phyloP scores from a whole-genome alignment of 108 stramenopile species.

The Licmophora abbreviata region DNA sequence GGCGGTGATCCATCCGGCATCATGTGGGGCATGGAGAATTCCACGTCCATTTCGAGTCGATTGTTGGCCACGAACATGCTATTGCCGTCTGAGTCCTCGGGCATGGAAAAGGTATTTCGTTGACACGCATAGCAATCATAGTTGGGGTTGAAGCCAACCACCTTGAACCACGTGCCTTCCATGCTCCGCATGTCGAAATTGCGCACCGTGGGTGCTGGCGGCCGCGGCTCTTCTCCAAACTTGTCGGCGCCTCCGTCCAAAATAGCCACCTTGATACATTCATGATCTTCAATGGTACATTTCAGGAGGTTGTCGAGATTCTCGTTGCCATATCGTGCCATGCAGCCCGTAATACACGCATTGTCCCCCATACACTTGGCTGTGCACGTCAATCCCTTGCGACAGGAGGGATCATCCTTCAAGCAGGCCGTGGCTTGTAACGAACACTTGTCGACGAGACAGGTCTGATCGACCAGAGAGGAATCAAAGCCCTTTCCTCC shows the following conservation, averaged over 20 bases:
- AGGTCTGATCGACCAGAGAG: conserved; percentile 79
- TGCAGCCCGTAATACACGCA: conserved; percentile 93
- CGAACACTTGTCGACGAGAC: conserved; percentile 74
- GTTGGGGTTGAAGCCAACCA: conserved; percentile 92
- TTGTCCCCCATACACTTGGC: conserved; percentile 90
- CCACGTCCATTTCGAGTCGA: conserved; percentile 74
- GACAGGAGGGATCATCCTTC: conserved; percentile 74
- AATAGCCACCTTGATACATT: conserved; percentile 96
- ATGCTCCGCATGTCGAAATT: conserved; percentile 74
- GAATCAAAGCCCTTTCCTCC: conserved; percentile 80
- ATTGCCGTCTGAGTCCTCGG: conserved; percentile 24
- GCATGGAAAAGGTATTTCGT: conserved; percentile 83
- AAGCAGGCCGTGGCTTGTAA: conserved; percentile 83
- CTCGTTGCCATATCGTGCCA: conserved; percentile 89
- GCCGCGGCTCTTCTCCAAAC: conserved; percentile 64
- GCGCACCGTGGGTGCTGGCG: conserved; percentile 72
- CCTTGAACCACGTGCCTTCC: conserved; percentile 96
- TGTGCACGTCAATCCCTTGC: conserved; percentile 90
- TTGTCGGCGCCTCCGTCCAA: conserved; percentile 78
- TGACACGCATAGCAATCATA: conserved; percentile 98
- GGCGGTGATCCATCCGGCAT: conserved; percentile 77
- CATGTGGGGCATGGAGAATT: conserved; percentile 88
- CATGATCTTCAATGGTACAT: conserved; percentile 94
- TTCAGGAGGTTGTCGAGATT: conserved; percentile 89
- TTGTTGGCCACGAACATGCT: conserved; percentile 20